phyloP scores from a whole-genome alignment of 306 rosid genomes.

The Senna tora region DNA sequence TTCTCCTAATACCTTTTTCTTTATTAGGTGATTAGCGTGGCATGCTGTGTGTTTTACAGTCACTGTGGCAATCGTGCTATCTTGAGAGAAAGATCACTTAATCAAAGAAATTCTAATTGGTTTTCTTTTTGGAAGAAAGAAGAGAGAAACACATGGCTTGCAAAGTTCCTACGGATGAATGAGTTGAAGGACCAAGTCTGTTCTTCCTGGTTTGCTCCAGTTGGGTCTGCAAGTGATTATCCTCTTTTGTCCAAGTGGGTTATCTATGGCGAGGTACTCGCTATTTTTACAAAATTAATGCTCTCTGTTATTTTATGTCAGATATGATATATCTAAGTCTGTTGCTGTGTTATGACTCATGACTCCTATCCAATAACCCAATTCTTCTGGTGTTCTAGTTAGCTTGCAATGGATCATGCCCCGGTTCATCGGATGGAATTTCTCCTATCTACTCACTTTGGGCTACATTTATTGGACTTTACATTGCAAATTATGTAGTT shows the following conservation, averaged over 20 bases:
- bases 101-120: constrained; percentile 59
- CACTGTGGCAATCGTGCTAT: constrained; percentile 95
- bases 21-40: constrained; percentile 89
- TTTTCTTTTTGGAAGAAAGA: constrained; percentile 85
- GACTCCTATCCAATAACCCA: constrained; percentile 1
- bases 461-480: constrained; percentile 98
- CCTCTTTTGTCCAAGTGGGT: constrained; percentile 98
- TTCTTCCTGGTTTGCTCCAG: constrained; percentile 99
- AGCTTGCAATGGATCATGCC: constrained; percentile 94
- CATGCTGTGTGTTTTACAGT: constrained; percentile 98
- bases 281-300: constrained; percentile 29
- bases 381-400: constrained; percentile 56
- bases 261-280: constrained; percentile 90
- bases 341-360: neutral
- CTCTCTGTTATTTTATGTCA: constrained; percentile 19
- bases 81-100: constrained; percentile 64
- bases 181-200: constrained; percentile 95
- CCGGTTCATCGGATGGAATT: constrained; percentile 84
- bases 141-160: constrained; percentile 89
- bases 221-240: constrained; percentile 98
- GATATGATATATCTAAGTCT: constrained; percentile 4
- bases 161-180: constrained; percentile 79
- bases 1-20: constrained; percentile 38
- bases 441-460: constrained; percentile 96
- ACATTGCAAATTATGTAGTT: constrained; percentile 96